These are phyloP conservation scores for Chiua sp. DNA, from an alignment of 1,284 basidiomycete species.

Conservation along the genomic window DNA sequence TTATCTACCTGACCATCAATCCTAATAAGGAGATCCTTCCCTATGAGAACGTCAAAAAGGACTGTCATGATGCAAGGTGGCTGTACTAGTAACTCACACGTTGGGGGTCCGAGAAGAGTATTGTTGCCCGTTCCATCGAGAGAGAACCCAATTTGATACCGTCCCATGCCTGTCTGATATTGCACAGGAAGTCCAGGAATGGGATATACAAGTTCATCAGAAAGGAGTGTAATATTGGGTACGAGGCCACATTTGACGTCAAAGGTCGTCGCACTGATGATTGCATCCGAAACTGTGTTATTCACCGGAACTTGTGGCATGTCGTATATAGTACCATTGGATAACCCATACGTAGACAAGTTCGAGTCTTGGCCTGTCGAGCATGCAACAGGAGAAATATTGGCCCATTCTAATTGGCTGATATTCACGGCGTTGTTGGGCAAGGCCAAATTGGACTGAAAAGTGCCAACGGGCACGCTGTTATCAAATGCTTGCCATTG, in stretches of 20 bases:
- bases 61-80: background rate
- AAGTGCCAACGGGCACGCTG: background rate
- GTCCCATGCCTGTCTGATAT: no score
- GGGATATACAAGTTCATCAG: background rate
- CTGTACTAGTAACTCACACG: background rate
- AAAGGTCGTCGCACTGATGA: slow-evolving; percentile 16
- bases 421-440: background rate
- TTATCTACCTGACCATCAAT: background rate
- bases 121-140: background rate
- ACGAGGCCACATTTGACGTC: slow-evolving; percentile 5
- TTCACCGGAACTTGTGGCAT: background rate
- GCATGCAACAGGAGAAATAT: background rate
- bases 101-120: background rate
- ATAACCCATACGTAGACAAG: background rate
- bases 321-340: slow-evolving; percentile 7
- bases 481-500: slow-evolving; percentile 13
- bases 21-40: background rate
- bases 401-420: background rate
- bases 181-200: background rate
- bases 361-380: background rate
- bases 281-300: background rate
- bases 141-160: background rate
- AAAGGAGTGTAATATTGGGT: slow-evolving; percentile 2
- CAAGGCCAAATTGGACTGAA: background rate
- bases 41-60: background rate